Evolutionary conservation across 345 rosid species (phyloP).

Genomic region (Citrus unshiu): DNA sequence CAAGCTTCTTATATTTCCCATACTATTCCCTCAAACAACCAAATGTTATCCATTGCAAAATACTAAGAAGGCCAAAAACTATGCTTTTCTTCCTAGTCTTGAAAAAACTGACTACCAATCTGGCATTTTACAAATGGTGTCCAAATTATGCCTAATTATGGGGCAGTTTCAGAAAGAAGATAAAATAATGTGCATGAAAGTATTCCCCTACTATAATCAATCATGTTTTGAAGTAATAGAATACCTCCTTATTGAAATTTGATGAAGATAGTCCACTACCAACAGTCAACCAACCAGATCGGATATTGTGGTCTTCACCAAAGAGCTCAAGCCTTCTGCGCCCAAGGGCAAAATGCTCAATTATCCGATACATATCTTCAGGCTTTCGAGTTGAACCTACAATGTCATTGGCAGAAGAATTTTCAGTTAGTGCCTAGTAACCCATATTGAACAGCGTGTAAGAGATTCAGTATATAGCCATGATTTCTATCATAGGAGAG

Average conservation of each 20-base stretch:
- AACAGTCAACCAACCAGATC: constrained; percentile 93
- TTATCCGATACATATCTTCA: constrained; percentile 95
- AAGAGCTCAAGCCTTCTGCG: constrained; percentile 97
- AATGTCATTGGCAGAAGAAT: constrained; percentile 13
- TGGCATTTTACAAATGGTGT: not conserved
- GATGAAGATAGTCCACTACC: constrained; percentile 89
- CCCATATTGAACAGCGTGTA: not conserved
- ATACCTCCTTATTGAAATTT: constrained; percentile 82
- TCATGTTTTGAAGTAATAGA: constrained; percentile 1
- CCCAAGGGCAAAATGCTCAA: constrained; percentile 97
- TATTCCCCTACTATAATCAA: not conserved
- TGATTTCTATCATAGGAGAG: not conserved
- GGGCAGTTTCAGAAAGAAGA: not conserved
- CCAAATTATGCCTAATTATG: not conserved
- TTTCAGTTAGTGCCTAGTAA: not conserved
- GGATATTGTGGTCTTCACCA: constrained; percentile 95
- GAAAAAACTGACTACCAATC: not conserved
- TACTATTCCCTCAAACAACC: not conserved
- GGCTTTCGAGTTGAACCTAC: constrained; percentile 96
- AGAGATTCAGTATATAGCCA: not conserved
- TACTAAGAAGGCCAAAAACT: not conserved
- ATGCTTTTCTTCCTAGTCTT: not conserved
- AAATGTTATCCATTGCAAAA: not conserved
- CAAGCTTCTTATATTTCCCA: not conserved
- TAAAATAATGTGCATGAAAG: not conserved